Percentiles rank a stretch among this genome's conserved stretches.
These are phyloP conservation scores for Pestalotiopsis sp. DNA, from an alignment of 2,329 filamentous ascomycete species.

Conservation along the genomic window DNA sequence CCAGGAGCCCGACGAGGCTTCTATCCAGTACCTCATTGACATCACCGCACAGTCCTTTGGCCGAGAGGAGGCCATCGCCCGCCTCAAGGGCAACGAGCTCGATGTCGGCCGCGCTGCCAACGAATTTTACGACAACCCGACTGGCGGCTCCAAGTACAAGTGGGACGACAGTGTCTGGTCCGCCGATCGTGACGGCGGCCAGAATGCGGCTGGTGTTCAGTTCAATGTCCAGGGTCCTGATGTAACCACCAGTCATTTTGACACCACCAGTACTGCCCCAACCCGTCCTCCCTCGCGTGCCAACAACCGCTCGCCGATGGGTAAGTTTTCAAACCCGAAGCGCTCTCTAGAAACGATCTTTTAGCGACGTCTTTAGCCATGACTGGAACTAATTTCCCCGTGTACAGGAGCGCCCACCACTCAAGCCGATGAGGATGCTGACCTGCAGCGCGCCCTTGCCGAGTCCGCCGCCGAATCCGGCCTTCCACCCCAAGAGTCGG, in stretches of 20 bases:
- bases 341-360: slow-evolving; percentile 44
- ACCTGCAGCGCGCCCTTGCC: slow-evolving; percentile 58
- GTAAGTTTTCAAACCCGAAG: slow-evolving; percentile 52
- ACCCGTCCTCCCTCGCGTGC: slow-evolving; percentile 66
- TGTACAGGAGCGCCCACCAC: slow-evolving; percentile 39
- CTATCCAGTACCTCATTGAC: not conserved
- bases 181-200: slow-evolving; percentile 54
- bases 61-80: slow-evolving; percentile 6
- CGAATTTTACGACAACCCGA: slow-evolving; percentile 54
- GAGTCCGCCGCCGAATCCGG: slow-evolving; percentile 58
- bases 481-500: slow-evolving; percentile 52
- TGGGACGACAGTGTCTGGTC: slow-evolving; percentile 61
- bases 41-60: not conserved
- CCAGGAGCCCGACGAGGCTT: not conserved
- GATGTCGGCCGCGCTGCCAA: slow-evolving; percentile 51
- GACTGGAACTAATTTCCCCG: slow-evolving; percentile 27
- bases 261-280: slow-evolving; percentile 46
- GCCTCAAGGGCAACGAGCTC: slow-evolving; percentile 43
- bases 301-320: slow-evolving; percentile 58
- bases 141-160: slow-evolving; percentile 43
- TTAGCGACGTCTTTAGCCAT: slow-evolving; percentile 15
- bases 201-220: slow-evolving; percentile 46
- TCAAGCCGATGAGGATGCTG: slow-evolving; percentile 52
- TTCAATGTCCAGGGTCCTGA: slow-evolving; percentile 60
- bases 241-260: slow-evolving; percentile 40